Percentiles rank a stretch among this genome's conserved stretches.
Evolutionary conservation across 495 filamentous ascomycete species (phyloP).

Genomic region (Penicillium samsonianum): DNA sequence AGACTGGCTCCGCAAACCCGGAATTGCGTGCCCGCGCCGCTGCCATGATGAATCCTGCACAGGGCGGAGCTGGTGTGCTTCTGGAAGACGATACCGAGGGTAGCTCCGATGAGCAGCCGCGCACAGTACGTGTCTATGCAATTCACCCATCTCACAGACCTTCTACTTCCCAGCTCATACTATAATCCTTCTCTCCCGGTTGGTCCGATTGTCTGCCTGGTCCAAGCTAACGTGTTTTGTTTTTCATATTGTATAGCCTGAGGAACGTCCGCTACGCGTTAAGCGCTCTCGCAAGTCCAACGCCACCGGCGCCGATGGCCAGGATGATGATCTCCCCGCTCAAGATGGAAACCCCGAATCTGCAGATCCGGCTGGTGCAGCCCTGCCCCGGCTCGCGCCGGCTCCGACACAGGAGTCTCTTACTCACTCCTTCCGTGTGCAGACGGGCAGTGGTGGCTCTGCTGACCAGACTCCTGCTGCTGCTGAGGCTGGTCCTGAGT

Average conservation of each 20-base stretch:
- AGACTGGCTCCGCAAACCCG: slow-evolving; percentile 35
- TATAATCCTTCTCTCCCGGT: background rate
- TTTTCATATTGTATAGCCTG: slow-evolving; percentile 57
- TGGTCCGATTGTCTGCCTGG: background rate
- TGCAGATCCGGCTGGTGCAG: slow-evolving; percentile 16
- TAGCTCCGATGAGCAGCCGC: slow-evolving; percentile 51
- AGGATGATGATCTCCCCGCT: slow-evolving; percentile 23
- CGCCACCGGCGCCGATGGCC: slow-evolving; percentile 27
- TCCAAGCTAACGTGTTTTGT: slow-evolving; percentile 12
- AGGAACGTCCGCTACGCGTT: slow-evolving; percentile 85
- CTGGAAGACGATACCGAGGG: slow-evolving; percentile 52
- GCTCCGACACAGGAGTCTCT: slow-evolving; percentile 46
- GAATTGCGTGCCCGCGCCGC: slow-evolving; percentile 40
- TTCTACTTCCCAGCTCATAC: background rate
- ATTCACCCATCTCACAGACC: background rate
- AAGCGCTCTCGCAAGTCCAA: slow-evolving; percentile 71
- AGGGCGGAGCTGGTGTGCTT: slow-evolving; percentile 27
- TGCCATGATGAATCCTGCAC: slow-evolving; percentile 36
- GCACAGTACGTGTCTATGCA: slow-evolving; percentile 37
- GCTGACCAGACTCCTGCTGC: slow-evolving; percentile 30
- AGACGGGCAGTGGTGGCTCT: slow-evolving; percentile 33
- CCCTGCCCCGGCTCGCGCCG: slow-evolving; percentile 43
- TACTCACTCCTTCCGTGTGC: slow-evolving; percentile 46
- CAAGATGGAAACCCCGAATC: slow-evolving; percentile 20
- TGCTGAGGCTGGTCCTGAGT: slow-evolving; percentile 27